Conservation (phyloP, 768 basidiomycete genomes). For the Phylloporus scabripes region DNA sequence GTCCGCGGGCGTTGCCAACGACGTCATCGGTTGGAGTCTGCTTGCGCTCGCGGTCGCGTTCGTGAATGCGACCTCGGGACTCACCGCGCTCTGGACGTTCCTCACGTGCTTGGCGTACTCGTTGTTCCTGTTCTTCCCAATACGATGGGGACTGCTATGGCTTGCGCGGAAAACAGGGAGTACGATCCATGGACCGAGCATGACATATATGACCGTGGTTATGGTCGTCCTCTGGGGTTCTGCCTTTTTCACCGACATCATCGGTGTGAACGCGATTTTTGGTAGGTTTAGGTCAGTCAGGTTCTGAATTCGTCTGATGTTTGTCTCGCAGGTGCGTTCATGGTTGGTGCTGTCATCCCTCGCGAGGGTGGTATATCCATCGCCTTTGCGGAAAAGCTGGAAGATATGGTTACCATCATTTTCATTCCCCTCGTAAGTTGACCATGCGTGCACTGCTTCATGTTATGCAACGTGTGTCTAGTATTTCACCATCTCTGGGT, state of each 20-base stretch:
- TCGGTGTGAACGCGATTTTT: conserved; percentile 93
- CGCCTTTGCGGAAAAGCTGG: conserved; percentile 83
- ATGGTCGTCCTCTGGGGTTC: conserved; percentile 79
- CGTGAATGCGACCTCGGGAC: conserved; percentile 78
- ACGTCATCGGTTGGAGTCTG: conserved; percentile 84
- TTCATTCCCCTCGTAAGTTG: conserved; percentile 76
- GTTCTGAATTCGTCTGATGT: neutral
- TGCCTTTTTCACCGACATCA: conserved; percentile 90
- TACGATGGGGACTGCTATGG: conserved; percentile 58
- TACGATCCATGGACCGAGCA: conserved; percentile 73
- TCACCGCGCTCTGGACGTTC: conserved; percentile 83
- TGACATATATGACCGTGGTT: conserved; percentile 83
- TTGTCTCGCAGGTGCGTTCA: conserved; percentile 58
- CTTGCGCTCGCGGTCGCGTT: conserved; percentile 89
- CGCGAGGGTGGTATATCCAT: conserved; percentile 84
- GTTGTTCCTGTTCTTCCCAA: conserved; percentile 66
- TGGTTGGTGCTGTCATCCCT: conserved; percentile 78
- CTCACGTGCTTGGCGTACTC: conserved; percentile 78
- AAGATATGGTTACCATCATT: conserved; percentile 88
- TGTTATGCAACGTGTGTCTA: conserved; percentile 24
- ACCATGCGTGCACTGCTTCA: neutral
- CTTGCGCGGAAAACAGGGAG: conserved; percentile 76
- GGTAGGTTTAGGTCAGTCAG: conserved; percentile 37
- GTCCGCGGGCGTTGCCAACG: conserved; percentile 87
- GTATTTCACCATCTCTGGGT: conserved; percentile 93